Percentiles rank a stretch among this genome's conserved stretches.
These are phyloP conservation scores for Tetradesmus lagerheimii DNA, from an alignment of 139 green algal genomes.

Conservation along the genomic window DNA sequence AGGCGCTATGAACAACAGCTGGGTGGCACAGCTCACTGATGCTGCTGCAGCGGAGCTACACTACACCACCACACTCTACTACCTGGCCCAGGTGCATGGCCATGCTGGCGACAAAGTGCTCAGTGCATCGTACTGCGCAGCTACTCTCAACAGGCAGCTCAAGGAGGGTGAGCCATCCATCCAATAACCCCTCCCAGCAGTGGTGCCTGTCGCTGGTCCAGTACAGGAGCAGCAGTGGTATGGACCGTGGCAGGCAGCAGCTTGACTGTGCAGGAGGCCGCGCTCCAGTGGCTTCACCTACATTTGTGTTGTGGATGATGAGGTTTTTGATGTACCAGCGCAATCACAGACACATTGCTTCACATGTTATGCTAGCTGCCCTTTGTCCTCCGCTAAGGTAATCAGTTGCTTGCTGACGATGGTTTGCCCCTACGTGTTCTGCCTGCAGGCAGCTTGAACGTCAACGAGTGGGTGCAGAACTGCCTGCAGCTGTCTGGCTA, in stretches of 20 bases:
- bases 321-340: too few relatives aligned
- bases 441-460: slow-evolving; percentile 50
- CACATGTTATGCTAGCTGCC: background rate
- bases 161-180: slow-evolving; percentile 45
- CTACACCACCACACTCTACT: slow-evolving; percentile 69
- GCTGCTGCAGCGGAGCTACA: slow-evolving; percentile 44
- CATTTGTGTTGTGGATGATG: too few relatives aligned
- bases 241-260: background rate
- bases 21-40: background rate
- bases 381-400: too few relatives aligned
- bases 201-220: background rate
- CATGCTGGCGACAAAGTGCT: slow-evolving; percentile 41
- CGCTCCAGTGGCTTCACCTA: background rate
- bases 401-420: background rate
- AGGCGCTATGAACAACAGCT: slow-evolving; percentile 1
- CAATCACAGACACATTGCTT: background rate
- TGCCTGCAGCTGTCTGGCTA: slow-evolving; percentile 64
- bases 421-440: background rate
- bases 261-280: background rate
- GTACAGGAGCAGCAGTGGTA: background rate
- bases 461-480: slow-evolving; percentile 72
- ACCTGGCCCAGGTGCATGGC: slow-evolving; percentile 61
- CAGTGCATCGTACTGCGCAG: slow-evolving; percentile 64
- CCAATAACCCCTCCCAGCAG: background rate
- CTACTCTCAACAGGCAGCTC: slow-evolving; percentile 66